Evolutionary conservation across 140 eudicot genomes (phyloP).

Genomic region (Anethum foeniculum): DNA sequence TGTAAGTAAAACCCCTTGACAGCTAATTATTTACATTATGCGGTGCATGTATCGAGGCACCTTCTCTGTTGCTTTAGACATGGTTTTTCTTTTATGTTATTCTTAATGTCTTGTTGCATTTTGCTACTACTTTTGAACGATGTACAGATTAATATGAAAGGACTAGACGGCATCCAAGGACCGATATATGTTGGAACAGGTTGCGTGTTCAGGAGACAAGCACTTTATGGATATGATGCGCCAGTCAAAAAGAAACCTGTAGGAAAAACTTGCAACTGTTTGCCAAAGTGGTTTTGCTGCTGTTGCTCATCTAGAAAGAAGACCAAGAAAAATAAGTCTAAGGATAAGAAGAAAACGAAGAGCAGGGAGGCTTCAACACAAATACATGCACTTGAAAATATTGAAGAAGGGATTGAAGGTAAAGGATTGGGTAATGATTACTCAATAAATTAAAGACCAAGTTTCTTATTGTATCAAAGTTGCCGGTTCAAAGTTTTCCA

Average conservation of each 20-base stretch:
- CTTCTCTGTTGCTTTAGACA: neutral
- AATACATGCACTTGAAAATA: constrained; percentile 85
- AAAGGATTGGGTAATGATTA: neutral
- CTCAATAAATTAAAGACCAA: neutral
- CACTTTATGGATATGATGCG: constrained; percentile 91
- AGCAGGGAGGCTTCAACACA: constrained; percentile 63
- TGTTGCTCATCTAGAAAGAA: constrained; percentile 62
- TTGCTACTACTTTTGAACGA: neutral
- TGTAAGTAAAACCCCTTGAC: constrained; percentile 38
- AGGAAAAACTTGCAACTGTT: constrained; percentile 92
- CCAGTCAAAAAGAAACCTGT: constrained; percentile 76
- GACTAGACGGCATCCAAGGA: constrained; percentile 97
- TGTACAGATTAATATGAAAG: constrained; percentile 89
- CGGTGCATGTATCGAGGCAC: neutral
- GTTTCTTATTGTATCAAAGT: neutral
- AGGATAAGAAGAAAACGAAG: constrained; percentile 41
- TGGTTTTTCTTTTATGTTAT: neutral
- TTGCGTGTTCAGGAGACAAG: constrained; percentile 95
- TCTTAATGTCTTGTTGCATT: neutral
- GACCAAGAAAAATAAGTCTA: constrained; percentile 42
- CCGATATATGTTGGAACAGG: constrained; percentile 99
- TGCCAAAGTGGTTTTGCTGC: constrained; percentile 84
- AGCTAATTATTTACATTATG: neutral
- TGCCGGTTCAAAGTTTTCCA: neutral
- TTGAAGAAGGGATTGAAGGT: constrained; percentile 99